Conservation (phyloP, 257 asterid species). For the Nicotiana noctiflora region DNA sequence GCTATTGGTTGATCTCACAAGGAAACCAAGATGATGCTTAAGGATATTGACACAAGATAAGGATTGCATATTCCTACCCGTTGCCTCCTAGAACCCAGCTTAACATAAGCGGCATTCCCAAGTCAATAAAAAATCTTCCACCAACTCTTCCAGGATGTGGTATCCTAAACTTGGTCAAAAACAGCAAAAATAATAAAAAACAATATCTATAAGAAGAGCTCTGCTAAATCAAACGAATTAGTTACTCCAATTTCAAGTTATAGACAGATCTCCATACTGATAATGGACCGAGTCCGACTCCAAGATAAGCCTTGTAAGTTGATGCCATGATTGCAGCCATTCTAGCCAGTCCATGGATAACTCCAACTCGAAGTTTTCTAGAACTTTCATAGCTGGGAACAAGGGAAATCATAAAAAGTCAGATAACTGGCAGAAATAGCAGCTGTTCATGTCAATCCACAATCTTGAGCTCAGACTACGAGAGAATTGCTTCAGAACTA, state of each 20-base stretch:
- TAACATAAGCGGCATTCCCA: slow-evolving; percentile 92
- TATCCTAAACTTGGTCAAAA: slow-evolving; percentile 67
- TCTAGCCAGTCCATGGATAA: slow-evolving; percentile 94
- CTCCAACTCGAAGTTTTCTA: slow-evolving; percentile 73
- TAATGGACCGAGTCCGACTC: slow-evolving; percentile 91
- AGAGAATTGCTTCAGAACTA: neutral
- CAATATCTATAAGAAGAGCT: neutral
- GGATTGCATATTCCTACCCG: slow-evolving; percentile 42
- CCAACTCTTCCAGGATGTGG: slow-evolving; percentile 99
- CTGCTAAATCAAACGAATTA: neutral
- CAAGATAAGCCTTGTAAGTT: slow-evolving; percentile 85
- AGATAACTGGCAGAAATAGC: slow-evolving; percentile 1
- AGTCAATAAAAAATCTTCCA: slow-evolving; percentile 68
- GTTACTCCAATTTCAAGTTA: neutral
- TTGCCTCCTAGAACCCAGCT: slow-evolving; percentile 99
- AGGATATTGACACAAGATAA: neutral
- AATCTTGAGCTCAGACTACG: neutral
- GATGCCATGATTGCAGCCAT: slow-evolving; percentile 98
- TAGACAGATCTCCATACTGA: slow-evolving; percentile 39
- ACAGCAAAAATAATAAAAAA: slow-evolving; percentile 35
- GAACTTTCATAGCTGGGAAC: slow-evolving; percentile 66
- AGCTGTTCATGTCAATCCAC: neutral
- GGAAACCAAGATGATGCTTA: neutral
- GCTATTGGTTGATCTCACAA: neutral
- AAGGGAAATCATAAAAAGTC: slow-evolving; percentile 14